Evolutionary conservation across 441 rosid species (phyloP).

Genomic region (Codiaeum variegatum): DNA sequence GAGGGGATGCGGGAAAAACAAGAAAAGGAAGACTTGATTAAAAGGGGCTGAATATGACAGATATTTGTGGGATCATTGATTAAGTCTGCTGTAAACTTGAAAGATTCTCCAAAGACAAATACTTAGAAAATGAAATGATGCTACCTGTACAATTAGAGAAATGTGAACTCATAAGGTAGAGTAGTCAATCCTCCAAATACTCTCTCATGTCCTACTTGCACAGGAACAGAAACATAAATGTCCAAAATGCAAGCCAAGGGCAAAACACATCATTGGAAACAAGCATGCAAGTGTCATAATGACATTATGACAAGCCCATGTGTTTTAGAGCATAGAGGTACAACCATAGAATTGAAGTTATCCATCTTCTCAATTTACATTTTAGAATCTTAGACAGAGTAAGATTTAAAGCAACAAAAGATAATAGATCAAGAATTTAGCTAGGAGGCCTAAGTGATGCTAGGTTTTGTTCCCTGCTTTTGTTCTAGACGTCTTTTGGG

Average conservation of each 20-base stretch:
- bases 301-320: background rate
- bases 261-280: background rate
- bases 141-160: background rate
- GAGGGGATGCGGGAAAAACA: background rate
- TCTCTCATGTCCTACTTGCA: background rate
- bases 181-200: background rate
- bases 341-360: background rate
- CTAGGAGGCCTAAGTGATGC: background rate
- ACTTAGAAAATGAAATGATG: background rate
- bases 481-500: background rate
- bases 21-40: background rate
- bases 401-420: background rate
- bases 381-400: background rate
- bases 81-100: background rate
- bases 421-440: background rate
- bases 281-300: background rate
- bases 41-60: background rate
- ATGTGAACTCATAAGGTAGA: background rate
- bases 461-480: background rate
- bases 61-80: background rate
- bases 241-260: constrained; percentile 1
- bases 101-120: background rate
- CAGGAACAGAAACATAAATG: background rate
- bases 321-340: background rate
- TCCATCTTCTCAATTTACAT: background rate